Percentiles rank a stretch among this genome's conserved stretches.
phyloP scores from a whole-genome alignment of 2,329 filamentous ascomycete genomes.

The Bipolaris bicolor region DNA sequence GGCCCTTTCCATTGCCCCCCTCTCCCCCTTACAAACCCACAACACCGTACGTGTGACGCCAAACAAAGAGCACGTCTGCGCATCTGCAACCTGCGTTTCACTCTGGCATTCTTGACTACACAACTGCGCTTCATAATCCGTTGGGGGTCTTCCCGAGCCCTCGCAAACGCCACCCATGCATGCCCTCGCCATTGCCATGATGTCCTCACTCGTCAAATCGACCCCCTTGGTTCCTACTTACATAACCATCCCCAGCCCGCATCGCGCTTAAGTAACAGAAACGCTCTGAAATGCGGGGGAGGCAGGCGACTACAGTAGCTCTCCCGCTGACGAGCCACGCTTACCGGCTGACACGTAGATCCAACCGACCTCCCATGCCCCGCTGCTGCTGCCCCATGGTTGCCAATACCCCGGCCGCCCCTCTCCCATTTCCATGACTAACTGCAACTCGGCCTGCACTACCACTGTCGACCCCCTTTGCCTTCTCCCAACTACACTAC shows the following conservation, averaged over 20 bases:
- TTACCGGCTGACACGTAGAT: constrained; percentile 37
- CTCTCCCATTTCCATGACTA: constrained; percentile 46
- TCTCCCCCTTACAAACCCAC: not conserved
- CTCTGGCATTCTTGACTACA: constrained; percentile 17
- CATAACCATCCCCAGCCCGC: constrained; percentile 19
- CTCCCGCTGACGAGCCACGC: constrained; percentile 30
- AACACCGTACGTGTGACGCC: no score
- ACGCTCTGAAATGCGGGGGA: constrained; percentile 47
- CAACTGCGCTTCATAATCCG: constrained; percentile 32
- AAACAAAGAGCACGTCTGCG: not conserved
- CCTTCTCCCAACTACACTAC: no score
- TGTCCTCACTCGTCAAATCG: not conserved
- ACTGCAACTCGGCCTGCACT: constrained; percentile 25
- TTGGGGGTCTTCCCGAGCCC: constrained; percentile 44
- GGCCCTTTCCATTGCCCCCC: not conserved
- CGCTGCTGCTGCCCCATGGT: constrained; percentile 25
- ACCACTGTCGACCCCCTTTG: constrained; percentile 4
- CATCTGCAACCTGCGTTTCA: constrained; percentile 8
- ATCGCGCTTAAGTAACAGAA: constrained; percentile 45
- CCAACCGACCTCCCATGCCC: constrained; percentile 28
- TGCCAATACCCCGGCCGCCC: constrained; percentile 29
- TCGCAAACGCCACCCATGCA: constrained; percentile 46
- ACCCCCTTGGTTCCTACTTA: constrained; percentile 25
- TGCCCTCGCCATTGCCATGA: not conserved
- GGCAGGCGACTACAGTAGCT: constrained; percentile 37